These are phyloP conservation scores for Yarrowia phangngaensis DNA, from an alignment of 805 yeast genomes.

Conservation along the genomic window DNA sequence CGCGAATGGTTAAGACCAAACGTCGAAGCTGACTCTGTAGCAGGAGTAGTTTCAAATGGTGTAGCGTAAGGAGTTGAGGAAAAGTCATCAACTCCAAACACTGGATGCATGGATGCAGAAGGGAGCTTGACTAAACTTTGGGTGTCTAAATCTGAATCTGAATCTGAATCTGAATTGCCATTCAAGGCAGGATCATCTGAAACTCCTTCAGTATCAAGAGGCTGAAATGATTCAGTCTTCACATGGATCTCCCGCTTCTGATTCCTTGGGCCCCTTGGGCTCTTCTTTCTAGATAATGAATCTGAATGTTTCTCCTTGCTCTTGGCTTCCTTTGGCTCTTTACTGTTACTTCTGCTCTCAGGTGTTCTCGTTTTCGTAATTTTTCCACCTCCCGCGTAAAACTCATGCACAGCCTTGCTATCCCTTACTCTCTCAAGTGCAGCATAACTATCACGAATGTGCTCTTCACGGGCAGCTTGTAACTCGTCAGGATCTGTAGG, in stretches of 20 bases:
- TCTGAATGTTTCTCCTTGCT: too few species aligned
- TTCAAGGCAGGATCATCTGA: background rate
- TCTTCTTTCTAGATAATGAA: too few species aligned
- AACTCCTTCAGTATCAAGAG: background rate
- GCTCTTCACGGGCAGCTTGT: conserved; percentile 15
- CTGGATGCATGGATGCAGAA: conserved; percentile 18
- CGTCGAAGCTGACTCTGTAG: conserved; percentile 7
- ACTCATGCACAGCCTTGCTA: conserved; percentile 5
- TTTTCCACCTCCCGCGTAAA: conserved; percentile 2
- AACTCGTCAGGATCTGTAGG: conserved; percentile 2
- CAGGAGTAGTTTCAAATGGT: conserved; percentile 7
- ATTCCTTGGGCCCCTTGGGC: too few species aligned
- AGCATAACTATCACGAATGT: conserved; percentile 20
- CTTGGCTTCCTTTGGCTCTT: background rate
- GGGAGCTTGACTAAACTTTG: conserved; percentile 20
- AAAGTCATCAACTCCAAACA: conserved; percentile 1
- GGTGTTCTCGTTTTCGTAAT: too few species aligned
- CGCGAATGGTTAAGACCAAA: conserved; percentile 4
- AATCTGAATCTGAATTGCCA: background rate
- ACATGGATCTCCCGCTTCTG: too few species aligned
- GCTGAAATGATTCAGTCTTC: too few species aligned
- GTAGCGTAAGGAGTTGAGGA: background rate
- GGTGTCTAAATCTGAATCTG: conserved; percentile 1
- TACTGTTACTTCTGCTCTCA: background rate
- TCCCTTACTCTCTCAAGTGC: conserved; percentile 16